Evolutionary conservation across 2,329 filamentous ascomycete genomes (phyloP), one percentile per base, ranked within the genome.

Genomic region (Aspergillus texensis): DNA sequence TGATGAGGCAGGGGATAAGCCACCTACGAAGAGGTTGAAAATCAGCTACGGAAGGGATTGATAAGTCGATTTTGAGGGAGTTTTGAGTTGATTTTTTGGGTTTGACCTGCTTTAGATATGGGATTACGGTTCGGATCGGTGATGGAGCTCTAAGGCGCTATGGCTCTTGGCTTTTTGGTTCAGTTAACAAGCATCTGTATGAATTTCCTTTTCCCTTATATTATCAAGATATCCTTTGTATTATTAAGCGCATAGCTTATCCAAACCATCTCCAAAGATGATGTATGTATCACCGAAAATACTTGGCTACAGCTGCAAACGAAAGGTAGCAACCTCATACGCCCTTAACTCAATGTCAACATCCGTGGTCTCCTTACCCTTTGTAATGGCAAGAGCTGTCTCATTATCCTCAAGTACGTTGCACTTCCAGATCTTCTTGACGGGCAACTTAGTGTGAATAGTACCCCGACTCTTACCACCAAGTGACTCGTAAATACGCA

Each of bases 351-450:
- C 85, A 69, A 95, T 86, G 53, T 83, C 75, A 62, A 92, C 86
- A 69, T 80, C 78, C 16, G 77, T 70, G 56, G 65, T 71, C 46
- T 67, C 75, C 6, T 73, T 74, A n/a, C 63, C 58, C 61, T 78
- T 73, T 9, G 72, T 64, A n/a, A 89, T 65, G 59, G 84, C 76
- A 62, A 93, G 71, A 73, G 89, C 87, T 67, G 92, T 89, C 61
- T 89, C 78, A 71, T 96, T 91, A 77, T 99, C 95, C 77, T 99
- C 95, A 36, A 99, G 81, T 65, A 96, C 77, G 79, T 97, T 98
- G 48, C 89, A 89, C 84, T 93, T 97, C 80, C 85, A 90, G 36
- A 91, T 93, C 70, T 87, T 89, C 81, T 89, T 90, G 32, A 97
- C 88, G 30, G 88, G 82, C 77, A 94, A 86, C 10, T 80, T 84